Evolutionary conservation across 805 yeast species (phyloP).

Genomic region (Cyberlindnera amylophila): DNA sequence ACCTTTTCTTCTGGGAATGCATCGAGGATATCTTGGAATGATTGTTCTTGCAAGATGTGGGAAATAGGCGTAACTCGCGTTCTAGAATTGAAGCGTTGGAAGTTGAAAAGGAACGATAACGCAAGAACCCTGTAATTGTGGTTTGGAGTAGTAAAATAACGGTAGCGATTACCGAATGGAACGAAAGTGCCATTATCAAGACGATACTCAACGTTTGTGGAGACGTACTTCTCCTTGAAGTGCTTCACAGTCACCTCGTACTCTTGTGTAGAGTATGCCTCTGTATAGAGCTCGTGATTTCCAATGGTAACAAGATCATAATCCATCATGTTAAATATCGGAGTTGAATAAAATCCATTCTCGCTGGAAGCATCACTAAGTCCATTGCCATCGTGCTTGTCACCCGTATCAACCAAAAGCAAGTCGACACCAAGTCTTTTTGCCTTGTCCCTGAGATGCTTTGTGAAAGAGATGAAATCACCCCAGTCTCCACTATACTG

Average conservation of each 20-base stretch:
- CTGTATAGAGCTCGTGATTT: conserved; percentile 82
- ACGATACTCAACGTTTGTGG: conserved; percentile 65
- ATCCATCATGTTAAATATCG: conserved; percentile 58
- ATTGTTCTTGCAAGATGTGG: conserved; percentile 48
- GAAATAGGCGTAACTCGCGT: conserved; percentile 62
- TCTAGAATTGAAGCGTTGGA: conserved; percentile 52
- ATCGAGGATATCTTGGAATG: conserved; percentile 55
- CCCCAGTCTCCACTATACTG: conserved; percentile 90
- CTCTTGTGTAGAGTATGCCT: conserved; percentile 63
- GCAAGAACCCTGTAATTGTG: conserved; percentile 53
- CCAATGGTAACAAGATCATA: conserved; percentile 84
- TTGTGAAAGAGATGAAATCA: conserved; percentile 69
- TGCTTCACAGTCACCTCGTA: conserved; percentile 52
- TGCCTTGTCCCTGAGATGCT: conserved; percentile 45
- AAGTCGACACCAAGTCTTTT: conserved; percentile 52
- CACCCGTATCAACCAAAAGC: conserved; percentile 82
- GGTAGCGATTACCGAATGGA: conserved; percentile 64
- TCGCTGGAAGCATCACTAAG: conserved; percentile 73
- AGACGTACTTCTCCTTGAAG: conserved; percentile 62
- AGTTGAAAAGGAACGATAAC: conserved; percentile 78
- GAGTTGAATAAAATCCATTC: conserved; percentile 61
- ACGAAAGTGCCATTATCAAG: conserved; percentile 41
- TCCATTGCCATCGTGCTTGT: conserved; percentile 93
- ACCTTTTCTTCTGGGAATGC: conserved; percentile 37
- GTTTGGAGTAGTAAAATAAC: conserved; percentile 61